These are phyloP conservation scores for Hyaloscypha bicolor DNA, from an alignment of 495 filamentous ascomycete genomes.

Conservation along the genomic window DNA sequence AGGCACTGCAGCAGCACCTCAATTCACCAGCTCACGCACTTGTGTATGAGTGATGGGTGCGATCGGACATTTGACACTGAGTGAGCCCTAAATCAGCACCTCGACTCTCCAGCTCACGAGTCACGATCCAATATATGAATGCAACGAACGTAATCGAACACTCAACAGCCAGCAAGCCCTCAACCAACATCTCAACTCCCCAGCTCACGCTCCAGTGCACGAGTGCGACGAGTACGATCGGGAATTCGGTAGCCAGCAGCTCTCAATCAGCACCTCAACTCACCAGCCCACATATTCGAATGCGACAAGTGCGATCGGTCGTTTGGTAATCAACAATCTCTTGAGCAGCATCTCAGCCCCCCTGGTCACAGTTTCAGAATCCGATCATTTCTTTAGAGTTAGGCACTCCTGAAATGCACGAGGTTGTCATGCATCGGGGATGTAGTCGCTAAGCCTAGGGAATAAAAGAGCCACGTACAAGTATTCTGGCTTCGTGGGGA, in stretches of 20 bases:
- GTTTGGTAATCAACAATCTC: conserved; percentile 15
- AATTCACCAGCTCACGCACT: neutral
- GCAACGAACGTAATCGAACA: neutral
- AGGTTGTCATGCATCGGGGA: too few relatives aligned
- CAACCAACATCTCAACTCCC: conserved; percentile 5
- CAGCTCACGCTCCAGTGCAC: conserved; percentile 1
- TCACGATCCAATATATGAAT: conserved; percentile 1
- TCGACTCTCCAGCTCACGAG: conserved; percentile 3
- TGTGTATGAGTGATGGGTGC: neutral
- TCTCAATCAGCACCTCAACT: conserved; percentile 13
- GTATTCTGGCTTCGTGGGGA: neutral
- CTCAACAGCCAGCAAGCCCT: neutral
- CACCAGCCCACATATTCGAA: conserved; percentile 18
- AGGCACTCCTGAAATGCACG: neutral
- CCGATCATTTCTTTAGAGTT: neutral
- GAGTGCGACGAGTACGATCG: conserved; percentile 12
- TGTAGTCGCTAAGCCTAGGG: neutral
- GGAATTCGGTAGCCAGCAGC: neutral
- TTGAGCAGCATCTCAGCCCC: conserved; percentile 13
- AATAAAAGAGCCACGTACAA: neutral
- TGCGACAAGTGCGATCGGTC: conserved; percentile 21
- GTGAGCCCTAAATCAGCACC: neutral
- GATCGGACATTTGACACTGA: conserved; percentile 1
- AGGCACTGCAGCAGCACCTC: neutral
- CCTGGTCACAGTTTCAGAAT: conserved; percentile 2